Percentiles rank a stretch among this genome's conserved stretches.
Evolutionary conservation across 2,329 filamentous ascomycete species (phyloP).

Genomic region (Nigrograna mackinnonii): DNA sequence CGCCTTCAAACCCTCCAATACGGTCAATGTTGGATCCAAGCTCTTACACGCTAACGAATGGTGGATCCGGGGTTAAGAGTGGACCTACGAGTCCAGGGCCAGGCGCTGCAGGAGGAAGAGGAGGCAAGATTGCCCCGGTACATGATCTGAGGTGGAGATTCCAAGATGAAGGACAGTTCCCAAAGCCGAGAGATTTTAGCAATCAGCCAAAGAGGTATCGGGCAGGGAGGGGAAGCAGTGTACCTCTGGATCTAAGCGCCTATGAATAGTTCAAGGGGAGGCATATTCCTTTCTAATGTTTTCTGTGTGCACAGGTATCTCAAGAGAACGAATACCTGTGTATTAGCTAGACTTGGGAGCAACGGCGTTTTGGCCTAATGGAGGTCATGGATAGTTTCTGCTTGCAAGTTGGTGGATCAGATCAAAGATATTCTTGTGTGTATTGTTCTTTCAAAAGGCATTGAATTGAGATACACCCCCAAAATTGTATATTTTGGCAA

Average conservation of each 20-base stretch:
- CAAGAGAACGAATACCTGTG: too few species aligned
- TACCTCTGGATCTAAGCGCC: conserved; percentile 79
- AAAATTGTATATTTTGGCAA: too few species aligned
- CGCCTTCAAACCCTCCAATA: conserved; percentile 35
- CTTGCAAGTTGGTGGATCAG: too few species aligned
- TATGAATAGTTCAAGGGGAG: conserved; percentile 52
- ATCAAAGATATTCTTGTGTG: conserved; percentile 1
- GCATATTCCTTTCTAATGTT: too few species aligned
- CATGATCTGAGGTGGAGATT: conserved; percentile 87
- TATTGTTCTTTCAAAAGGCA: not conserved
- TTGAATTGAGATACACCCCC: too few species aligned
- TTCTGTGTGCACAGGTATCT: too few species aligned
- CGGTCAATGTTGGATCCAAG: conserved; percentile 74
- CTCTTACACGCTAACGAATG: conserved; percentile 66
- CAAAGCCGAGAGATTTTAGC: conserved; percentile 80
- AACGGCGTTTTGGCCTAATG: too few species aligned
- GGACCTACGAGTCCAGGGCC: conserved; percentile 21
- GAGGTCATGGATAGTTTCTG: too few species aligned
- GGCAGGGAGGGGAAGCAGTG: conserved; percentile 90
- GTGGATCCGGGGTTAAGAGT: conserved; percentile 29
- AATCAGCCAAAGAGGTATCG: conserved; percentile 80
- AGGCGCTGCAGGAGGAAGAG: conserved; percentile 20
- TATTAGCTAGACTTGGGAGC: too few species aligned
- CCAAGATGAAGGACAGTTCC: conserved; percentile 77
- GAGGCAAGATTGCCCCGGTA: conserved; percentile 56